A percentile compares a stretch with the other conserved stretches of the same genome.
These are phyloP conservation scores for Pinus taeda DNA, from an alignment of 75 land plant genomes.

Conservation along the genomic window DNA sequence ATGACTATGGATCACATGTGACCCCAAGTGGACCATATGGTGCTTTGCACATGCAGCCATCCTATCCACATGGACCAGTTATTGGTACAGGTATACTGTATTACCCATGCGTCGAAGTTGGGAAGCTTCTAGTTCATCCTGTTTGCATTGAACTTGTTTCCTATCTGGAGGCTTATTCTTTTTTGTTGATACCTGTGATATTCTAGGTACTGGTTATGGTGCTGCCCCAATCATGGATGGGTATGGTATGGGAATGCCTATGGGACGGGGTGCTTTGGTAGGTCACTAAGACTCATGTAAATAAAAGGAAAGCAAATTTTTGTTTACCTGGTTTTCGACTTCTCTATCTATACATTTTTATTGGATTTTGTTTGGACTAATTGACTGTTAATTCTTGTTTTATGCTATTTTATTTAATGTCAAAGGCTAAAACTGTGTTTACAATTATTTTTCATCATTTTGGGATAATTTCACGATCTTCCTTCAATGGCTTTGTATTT, in stretches of 20 bases:
- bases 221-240: conserved; percentile 80
- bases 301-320: background rate
- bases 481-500: too few species aligned
- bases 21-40: conserved; percentile 63
- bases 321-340: background rate
- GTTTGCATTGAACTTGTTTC: background rate
- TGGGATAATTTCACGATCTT: too few species aligned
- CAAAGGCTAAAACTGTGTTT: background rate
- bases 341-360: background rate
- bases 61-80: conserved; percentile 69
- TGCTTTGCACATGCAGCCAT: conserved; percentile 52
- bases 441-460: background rate
- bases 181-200: background rate
- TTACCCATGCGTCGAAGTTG: background rate
- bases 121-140: background rate
- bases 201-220: conserved; percentile 76
- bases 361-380: background rate
- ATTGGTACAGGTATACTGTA: conserved; percentile 41
- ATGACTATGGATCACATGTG: conserved; percentile 68
- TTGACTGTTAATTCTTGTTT: background rate
- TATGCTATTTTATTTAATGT: background rate
- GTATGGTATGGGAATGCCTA: conserved; percentile 60
- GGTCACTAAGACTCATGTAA: conserved; percentile 20
- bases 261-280: conserved; percentile 51
- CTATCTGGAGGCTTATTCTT: background rate